phyloP scores from a whole-genome alignment of 768 basidiomycete genomes.

The Hemileccinum impolitum region DNA sequence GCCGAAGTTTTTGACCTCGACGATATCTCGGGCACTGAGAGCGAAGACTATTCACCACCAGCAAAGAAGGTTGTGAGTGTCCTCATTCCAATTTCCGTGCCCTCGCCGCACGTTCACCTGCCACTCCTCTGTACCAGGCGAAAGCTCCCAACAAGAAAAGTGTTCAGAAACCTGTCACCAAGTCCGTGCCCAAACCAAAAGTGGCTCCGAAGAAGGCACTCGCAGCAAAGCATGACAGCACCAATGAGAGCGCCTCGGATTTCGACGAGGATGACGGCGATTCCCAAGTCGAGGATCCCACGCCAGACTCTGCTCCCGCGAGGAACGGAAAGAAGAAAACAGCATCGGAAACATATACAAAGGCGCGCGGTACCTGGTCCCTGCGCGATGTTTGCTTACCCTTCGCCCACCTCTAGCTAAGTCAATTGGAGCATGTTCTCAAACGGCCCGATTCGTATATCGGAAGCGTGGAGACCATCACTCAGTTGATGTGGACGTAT shows the following conservation, averaged over 20 bases:
- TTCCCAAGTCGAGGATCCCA: conserved; percentile 39
- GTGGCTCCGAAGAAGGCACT: conserved; percentile 61
- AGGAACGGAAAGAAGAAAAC: conserved; percentile 70
- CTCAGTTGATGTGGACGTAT: conserved; percentile 91
- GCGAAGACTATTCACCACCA: conserved; percentile 63
- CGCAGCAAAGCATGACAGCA: conserved; percentile 62
- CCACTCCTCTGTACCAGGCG: conserved; percentile 20
- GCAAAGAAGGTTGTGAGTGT: conserved; percentile 47
- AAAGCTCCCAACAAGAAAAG: conserved; percentile 41
- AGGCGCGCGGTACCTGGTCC: conserved; percentile 46
- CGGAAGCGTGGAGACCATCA: conserved; percentile 88
- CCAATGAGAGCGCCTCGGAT: conserved; percentile 44
- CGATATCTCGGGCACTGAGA: conserved; percentile 56
- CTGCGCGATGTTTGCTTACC: not conserved
- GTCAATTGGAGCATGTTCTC: conserved; percentile 92
- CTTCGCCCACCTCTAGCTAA: conserved; percentile 51
- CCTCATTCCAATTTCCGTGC: not conserved
- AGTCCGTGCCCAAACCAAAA: conserved; percentile 47
- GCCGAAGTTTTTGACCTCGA: conserved; percentile 65
- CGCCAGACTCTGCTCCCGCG: conserved; percentile 22
- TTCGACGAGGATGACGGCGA: conserved; percentile 37
- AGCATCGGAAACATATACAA: conserved; percentile 87
- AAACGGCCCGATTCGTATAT: conserved; percentile 95
- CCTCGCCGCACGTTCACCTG: conserved; percentile 12
- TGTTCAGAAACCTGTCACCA: conserved; percentile 41